These are phyloP conservation scores for Paramecium biaurelia DNA, from an alignment of 73 alveolate genomes.

Conservation along the genomic window DNA sequence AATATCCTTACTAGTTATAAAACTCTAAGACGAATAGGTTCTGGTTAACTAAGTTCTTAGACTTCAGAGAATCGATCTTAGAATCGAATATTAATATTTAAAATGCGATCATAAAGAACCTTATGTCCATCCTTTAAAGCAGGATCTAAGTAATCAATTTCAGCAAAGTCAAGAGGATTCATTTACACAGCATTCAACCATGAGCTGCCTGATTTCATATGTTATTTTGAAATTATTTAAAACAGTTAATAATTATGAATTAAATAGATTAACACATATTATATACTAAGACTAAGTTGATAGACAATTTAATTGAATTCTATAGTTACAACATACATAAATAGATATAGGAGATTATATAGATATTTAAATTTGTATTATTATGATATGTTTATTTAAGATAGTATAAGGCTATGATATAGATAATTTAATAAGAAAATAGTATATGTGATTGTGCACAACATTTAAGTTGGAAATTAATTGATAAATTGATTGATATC, in stretches of 20 bases:
- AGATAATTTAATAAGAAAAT: no score
- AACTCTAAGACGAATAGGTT: background rate
- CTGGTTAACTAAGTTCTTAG: conserved; percentile 42
- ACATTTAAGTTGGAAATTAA: no score
- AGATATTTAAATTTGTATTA: no score
- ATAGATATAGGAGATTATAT: no score
- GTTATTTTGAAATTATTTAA: background rate
- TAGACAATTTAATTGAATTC: no score
- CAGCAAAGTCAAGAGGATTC: conserved; percentile 28
- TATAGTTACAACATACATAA: no score
- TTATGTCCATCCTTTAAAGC: conserved; percentile 39
- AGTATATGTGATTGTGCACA: no score
- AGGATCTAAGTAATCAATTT: conserved; percentile 15
- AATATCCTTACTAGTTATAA: background rate
- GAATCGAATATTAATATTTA: background rate
- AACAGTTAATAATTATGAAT: background rate
- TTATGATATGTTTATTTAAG: no score
- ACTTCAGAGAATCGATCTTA: conserved; percentile 19
- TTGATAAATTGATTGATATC: no score
- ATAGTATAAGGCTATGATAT: no score
- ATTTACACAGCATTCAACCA: conserved; percentile 3
- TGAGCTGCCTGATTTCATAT: conserved; percentile 4
- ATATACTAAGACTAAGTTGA: no score
- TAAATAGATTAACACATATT: background rate
- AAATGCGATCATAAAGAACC: conserved; percentile 19